phyloP scores from a whole-genome alignment of 1,139 yeast species.

The Pichia inconspicua region DNA sequence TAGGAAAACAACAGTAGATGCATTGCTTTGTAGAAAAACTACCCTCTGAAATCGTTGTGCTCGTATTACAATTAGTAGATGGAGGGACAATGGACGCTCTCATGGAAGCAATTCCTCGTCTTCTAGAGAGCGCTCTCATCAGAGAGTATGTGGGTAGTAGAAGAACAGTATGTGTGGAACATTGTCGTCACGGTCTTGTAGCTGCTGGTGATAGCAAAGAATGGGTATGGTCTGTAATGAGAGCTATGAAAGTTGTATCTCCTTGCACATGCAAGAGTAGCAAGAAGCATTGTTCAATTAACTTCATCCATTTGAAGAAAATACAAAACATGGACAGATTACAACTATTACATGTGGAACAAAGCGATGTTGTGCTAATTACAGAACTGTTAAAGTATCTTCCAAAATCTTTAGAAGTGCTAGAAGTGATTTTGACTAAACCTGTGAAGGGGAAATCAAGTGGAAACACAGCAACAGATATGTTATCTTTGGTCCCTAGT shows the following conservation, averaged over 20 bases:
- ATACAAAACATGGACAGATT: neutral
- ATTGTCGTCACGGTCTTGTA: neutral
- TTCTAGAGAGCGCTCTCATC: neutral
- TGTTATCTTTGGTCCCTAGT: no score
- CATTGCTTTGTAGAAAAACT: conserved; percentile 1
- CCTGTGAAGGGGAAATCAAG: neutral
- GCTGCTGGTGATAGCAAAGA: neutral
- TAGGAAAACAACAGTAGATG: neutral
- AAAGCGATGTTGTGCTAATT: neutral
- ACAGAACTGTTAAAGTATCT: neutral
- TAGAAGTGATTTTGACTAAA: neutral
- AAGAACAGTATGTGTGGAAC: neutral
- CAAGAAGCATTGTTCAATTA: neutral
- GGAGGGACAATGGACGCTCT: neutral
- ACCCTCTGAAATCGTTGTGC: neutral
- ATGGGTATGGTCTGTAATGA: neutral
- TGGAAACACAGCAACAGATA: neutral
- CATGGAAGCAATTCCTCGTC: neutral
- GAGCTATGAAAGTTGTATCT: neutral
- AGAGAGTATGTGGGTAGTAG: neutral
- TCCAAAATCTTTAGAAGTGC: neutral
- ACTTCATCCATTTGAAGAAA: no score
- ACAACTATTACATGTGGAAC: conserved; percentile 1
- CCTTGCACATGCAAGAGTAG: neutral
- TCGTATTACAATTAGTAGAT: neutral